A percentile compares a stretch with the other conserved stretches of the same genome.
phyloP scores from a whole-genome alignment of 2,329 filamentous ascomycete genomes.

The Penicillium sp. region DNA sequence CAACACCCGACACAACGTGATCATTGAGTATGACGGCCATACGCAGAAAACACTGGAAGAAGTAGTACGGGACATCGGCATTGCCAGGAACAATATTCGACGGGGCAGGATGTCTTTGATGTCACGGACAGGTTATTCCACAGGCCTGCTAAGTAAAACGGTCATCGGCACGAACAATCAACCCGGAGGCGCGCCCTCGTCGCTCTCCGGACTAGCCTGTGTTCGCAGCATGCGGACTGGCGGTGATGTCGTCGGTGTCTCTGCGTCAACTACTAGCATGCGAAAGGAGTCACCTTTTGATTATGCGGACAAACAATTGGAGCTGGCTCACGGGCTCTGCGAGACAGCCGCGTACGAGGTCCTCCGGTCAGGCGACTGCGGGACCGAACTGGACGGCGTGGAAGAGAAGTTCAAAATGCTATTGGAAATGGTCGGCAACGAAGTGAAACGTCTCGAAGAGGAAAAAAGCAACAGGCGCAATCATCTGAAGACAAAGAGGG shows the following conservation, averaged over 20 bases:
- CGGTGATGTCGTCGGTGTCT: conserved; percentile 16
- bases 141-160: conserved; percentile 14
- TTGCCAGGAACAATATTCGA: conserved; percentile 74
- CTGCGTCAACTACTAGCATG: conserved; percentile 8
- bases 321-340: conserved; percentile 73
- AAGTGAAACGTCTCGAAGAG: conserved; percentile 53
- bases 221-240: conserved; percentile 28
- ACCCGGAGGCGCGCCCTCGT: conserved; percentile 1
- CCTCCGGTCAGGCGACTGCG: conserved; percentile 79
- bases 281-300: conserved; percentile 61
- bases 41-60: conserved; percentile 78
- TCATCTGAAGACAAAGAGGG: conserved; percentile 4
- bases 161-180: conserved; percentile 1
- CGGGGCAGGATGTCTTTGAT: conserved; percentile 65
- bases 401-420: conserved; percentile 61
- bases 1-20: conserved; percentile 67
- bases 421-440: conserved; percentile 55
- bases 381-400: conserved; percentile 67
- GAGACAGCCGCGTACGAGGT: conserved; percentile 86
- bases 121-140: conserved; percentile 24
- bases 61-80: conserved; percentile 74
- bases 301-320: conserved; percentile 69
- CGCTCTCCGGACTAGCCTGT: conserved; percentile 12
- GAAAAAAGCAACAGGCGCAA: conserved; percentile 42
- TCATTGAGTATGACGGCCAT: conserved; percentile 88